Evolutionary conservation across 768 basidiomycete species (phyloP), one percentile per base, ranked within the genome.

Genomic region (Rhizopogon rudus): DNA sequence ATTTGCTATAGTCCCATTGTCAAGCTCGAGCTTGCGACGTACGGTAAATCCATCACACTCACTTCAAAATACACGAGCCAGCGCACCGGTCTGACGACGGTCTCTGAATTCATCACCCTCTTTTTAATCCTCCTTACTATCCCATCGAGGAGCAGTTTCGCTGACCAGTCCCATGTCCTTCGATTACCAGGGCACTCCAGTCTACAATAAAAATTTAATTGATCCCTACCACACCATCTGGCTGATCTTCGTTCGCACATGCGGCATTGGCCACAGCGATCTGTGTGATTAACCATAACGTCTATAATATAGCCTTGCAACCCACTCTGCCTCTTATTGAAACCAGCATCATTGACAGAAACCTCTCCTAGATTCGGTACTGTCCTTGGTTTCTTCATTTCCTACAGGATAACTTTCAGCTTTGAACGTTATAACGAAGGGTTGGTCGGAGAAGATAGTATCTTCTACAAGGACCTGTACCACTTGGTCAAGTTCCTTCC

Each of bases 401-500:
- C 85, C 0, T 87, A 86, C 65, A 67, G 86, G 55, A 87, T 86
- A 10, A 87, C 84, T 10, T 82, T 85, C 4, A 85, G 84, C 39
- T 87, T 86, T 60, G 86, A 87, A 65, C 72, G 85, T 17, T 88
- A 88, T 66, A 88, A 88, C 54, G 87, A 89, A 61, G 87, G 87
- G 25, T 25, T 25, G 4, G 25, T 22, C 71, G 86, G 51, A 71
- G 77, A 77, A 63, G 76, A 77, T 51, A 71, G 71, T 28, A 64
- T 65, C 40, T 61, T 53, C 53, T 70, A 65, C 33, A 43, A 57
- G 49, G 84, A 88, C 65, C 69, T 88, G 14, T 87, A 84, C 68
- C 78, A 85, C 57, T 78, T 84, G 43, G 81, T 86, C 64, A 88
- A 86, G 64, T 87, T 82, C 65, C 77, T 90, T n/a, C 86, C 87